A percentile compares a stretch with the other conserved stretches of the same genome.
phyloP scores from a whole-genome alignment of 495 filamentous ascomycete species.

The Emericellopsis terricola region DNA sequence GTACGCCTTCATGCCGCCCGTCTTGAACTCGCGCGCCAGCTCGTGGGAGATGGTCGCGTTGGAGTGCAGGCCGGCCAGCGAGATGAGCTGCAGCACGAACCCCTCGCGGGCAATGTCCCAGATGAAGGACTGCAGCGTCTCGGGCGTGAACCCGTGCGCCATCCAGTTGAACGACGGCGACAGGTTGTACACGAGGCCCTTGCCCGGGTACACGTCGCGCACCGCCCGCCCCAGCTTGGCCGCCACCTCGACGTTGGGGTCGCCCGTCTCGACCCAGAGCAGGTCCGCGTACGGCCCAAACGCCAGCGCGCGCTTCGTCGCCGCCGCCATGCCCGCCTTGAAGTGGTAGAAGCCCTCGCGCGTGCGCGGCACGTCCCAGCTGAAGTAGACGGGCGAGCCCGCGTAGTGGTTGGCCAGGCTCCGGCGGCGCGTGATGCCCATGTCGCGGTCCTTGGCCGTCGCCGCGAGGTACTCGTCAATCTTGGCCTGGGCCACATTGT shows the following conservation, averaged over 20 bases:
- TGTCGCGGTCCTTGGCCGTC: conserved; percentile 43
- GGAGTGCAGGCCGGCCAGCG: conserved; percentile 75
- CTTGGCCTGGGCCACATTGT: conserved; percentile 38
- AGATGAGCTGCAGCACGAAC: conserved; percentile 87
- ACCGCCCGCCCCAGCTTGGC: conserved; percentile 59
- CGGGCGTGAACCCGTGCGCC: conserved; percentile 73
- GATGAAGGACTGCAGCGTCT: conserved; percentile 67
- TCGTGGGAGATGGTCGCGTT: conserved; percentile 79
- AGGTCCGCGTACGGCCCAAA: conserved; percentile 90
- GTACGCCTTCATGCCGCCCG: conserved; percentile 88
- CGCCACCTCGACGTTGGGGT: conserved; percentile 64
- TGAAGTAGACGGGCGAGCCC: conserved; percentile 49
- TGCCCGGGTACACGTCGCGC: conserved; percentile 43
- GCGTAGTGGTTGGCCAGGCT: conserved; percentile 46
- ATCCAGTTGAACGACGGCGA: conserved; percentile 97
- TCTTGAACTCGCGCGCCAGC: conserved; percentile 65
- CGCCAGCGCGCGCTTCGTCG: conserved; percentile 79
- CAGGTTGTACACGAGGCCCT: conserved; percentile 91
- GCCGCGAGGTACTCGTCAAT: conserved; percentile 46
- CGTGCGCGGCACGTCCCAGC: conserved; percentile 84
- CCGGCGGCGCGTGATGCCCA: conserved; percentile 60
- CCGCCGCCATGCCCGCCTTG: conserved; percentile 67
- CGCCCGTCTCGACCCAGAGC: conserved; percentile 91
- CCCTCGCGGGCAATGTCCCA: conserved; percentile 92
- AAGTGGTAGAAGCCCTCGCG: conserved; percentile 96